Evolutionary conservation across 2,329 filamentous ascomycete species (phyloP).

Genomic region (Colletotrichum nymphaeae): DNA sequence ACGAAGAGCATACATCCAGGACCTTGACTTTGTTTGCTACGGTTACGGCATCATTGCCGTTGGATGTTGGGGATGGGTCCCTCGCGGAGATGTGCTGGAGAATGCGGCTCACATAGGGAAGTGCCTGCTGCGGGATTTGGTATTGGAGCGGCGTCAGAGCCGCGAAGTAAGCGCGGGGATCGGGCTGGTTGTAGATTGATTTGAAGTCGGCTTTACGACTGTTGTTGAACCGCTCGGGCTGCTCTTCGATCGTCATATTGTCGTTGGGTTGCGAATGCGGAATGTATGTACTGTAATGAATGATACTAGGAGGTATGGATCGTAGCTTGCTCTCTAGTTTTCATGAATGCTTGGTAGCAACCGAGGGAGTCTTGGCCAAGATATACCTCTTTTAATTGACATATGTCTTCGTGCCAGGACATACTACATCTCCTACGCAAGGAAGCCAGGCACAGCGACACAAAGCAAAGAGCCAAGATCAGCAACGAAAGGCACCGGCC

Average conservation of each 20-base stretch:
- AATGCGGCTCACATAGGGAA: constrained; percentile 3
- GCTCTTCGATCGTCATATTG: constrained; percentile 19
- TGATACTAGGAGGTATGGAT: background rate
- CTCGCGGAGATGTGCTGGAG: background rate
- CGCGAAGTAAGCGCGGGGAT: constrained; percentile 19
- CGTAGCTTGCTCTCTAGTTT: background rate
- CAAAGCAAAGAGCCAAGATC: background rate
- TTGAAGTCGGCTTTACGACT: constrained; percentile 23
- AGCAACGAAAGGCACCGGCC: background rate
- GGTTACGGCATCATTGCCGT: background rate
- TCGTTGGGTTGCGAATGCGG: background rate
- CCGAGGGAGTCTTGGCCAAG: too few relatives aligned
- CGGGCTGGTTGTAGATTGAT: constrained; percentile 19
- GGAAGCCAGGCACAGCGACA: background rate
- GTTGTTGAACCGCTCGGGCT: background rate
- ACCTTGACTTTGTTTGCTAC: background rate
- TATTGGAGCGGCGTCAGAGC: constrained; percentile 10
- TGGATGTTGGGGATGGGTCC: background rate
- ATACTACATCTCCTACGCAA: too few relatives aligned
- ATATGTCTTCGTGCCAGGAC: too few relatives aligned
- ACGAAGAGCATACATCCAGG: constrained; percentile 19
- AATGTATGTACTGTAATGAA: background rate
- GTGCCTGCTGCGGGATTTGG: constrained; percentile 22
- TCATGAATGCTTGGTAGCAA: background rate
- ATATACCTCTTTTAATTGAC: background rate